Evolutionary conservation across 352 stramenopile species (phyloP), one percentile per base, ranked within the genome.

Genomic region (Pythium monospermum): DNA sequence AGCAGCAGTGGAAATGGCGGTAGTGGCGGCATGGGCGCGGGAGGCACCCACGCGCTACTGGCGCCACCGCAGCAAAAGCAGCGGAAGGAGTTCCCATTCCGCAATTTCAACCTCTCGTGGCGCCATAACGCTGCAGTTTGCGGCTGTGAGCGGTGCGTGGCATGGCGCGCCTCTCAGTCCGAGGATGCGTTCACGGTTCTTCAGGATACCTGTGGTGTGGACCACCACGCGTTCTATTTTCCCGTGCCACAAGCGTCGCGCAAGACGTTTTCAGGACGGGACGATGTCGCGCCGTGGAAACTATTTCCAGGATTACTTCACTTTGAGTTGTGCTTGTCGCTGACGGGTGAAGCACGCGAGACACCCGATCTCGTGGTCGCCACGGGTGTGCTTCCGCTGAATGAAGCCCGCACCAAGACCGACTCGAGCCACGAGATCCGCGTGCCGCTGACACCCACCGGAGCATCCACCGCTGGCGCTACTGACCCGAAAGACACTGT

Each of bases 181-280:
- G 54, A 57, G 5, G 60, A 62, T 32, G 50, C 46, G 16, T 63
- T 56, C 18, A 36, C 39, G 1, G 57, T 63, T 6, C 15, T 54
- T 1, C 41, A 58, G 32, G 55, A 62, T 10, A 37, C 51, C 5
- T 87, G 71, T 39, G 82, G 80, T 16, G 59, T 93, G 15, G 83
- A 94, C 61, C 79, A 91, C 32, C 78, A 94, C 39, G 77, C 83
- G n/a, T 86, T 76, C 49, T 91, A 84, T 35, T 94, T 91, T 45
- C 83, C 80, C 16, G 66, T 94, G 15, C 80, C 80, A 6, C 83
- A 91, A 62, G 75, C 80, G 6, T 75, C 65, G 38, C 73, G 79
- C 13, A 88, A 87, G 59, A 89, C 84, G 53, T 89, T 86, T 45
- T 80, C 79, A 15, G 77, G 81, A 3, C 77, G 78, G 33, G 69